Conservation (phyloP, 768 basidiomycete genomes). For the Trametes gibbosa region DNA sequence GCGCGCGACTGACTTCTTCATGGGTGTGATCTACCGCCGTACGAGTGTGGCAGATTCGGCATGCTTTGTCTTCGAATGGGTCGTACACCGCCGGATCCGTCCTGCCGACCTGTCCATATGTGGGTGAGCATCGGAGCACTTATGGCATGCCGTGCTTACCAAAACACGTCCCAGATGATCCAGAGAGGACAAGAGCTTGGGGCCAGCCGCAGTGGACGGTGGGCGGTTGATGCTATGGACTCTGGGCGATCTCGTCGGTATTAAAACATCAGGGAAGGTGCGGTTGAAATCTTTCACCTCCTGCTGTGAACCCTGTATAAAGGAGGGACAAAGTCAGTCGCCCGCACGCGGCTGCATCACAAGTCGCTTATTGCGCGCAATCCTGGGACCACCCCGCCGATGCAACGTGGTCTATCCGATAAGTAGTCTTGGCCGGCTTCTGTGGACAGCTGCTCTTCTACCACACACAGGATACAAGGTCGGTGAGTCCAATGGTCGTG, state of each 20-base stretch:
- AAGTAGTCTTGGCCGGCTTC: neutral
- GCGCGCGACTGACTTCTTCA: too few species aligned
- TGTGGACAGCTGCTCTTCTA: neutral
- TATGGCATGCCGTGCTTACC: neutral
- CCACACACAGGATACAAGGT: neutral
- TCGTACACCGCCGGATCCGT: neutral
- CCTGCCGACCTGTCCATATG: neutral
- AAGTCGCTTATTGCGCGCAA: conserved; percentile 6
- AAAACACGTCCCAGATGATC: neutral
- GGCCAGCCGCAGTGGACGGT: neutral
- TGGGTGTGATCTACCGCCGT: too few species aligned
- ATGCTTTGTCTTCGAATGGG: too few species aligned
- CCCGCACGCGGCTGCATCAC: neutral
- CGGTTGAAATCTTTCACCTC: neutral
- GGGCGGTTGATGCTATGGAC: neutral
- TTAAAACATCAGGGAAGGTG: neutral
- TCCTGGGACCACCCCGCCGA: neutral
- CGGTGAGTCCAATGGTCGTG: conserved; percentile 6
- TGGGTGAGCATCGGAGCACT: neutral
- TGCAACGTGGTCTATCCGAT: neutral
- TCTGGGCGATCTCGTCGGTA: neutral
- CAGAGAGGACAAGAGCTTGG: neutral
- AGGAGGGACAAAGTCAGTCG: neutral
- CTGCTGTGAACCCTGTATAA: neutral
- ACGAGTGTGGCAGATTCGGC: too few species aligned